A percentile compares a stretch with the other conserved stretches of the same genome.
phyloP scores from a whole-genome alignment of 768 basidiomycete genomes.

The Tephrocybe rancida region DNA sequence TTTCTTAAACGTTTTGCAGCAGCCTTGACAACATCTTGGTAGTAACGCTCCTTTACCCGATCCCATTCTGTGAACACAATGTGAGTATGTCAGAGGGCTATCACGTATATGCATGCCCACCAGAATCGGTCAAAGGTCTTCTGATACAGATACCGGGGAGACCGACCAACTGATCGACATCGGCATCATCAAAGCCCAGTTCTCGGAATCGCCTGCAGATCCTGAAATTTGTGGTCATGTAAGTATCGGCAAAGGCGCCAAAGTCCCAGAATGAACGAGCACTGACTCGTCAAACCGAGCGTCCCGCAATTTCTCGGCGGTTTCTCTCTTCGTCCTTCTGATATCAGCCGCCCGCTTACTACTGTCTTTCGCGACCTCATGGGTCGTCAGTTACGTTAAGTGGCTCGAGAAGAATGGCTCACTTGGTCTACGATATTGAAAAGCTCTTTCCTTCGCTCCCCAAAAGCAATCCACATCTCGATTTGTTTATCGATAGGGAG shows the following conservation, averaged over 20 bases:
- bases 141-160: background rate
- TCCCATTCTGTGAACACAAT: background rate
- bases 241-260: background rate
- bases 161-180: background rate
- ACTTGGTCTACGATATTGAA: background rate
- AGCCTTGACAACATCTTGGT: background rate
- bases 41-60: background rate
- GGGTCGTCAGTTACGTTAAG: background rate
- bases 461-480: background rate
- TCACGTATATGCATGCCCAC: background rate
- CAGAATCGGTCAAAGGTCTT: slow-evolving; percentile 2
- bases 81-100: background rate
- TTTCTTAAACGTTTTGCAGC: background rate
- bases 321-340: background rate
- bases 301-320: background rate
- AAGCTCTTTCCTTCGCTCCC: background rate
- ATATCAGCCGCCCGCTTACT: background rate
- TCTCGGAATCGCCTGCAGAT: background rate
- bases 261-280: too few species aligned
- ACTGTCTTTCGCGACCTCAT: background rate
- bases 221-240: background rate
- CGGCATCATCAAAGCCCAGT: background rate
- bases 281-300: background rate
- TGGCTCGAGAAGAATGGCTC: background rate
- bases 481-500: background rate